Percentiles rank a stretch among this genome's conserved stretches.
Evolutionary conservation across 768 basidiomycete species (phyloP).

Genomic region (Boletellus ananiceps): DNA sequence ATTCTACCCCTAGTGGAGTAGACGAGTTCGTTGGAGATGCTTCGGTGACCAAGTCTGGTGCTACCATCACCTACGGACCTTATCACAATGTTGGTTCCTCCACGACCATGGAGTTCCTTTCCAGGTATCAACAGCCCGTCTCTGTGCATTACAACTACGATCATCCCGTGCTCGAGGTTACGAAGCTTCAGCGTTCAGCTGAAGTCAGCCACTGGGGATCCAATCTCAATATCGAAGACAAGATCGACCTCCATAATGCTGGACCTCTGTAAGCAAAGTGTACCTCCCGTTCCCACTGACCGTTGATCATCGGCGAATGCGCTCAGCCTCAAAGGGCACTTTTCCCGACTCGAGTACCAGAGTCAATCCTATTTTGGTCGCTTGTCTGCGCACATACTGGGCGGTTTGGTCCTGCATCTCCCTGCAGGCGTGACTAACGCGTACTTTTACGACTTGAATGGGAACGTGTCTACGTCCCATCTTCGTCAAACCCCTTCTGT

Average conservation of each 20-base stretch:
- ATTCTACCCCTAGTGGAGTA: constrained; percentile 60
- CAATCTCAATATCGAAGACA: constrained; percentile 90
- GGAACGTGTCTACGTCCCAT: constrained; percentile 93
- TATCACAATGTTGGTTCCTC: constrained; percentile 72
- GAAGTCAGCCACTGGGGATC: constrained; percentile 98
- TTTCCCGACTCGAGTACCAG: constrained; percentile 88
- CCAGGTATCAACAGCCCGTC: constrained; percentile 59
- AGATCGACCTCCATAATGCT: constrained; percentile 79
- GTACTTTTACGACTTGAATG: constrained; percentile 89
- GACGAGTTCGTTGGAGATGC: constrained; percentile 57
- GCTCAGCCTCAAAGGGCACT: constrained; percentile 86
- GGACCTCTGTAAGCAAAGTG: constrained; percentile 71
- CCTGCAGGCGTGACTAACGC: constrained; percentile 77
- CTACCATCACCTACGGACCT: constrained; percentile 85
- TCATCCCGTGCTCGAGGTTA: constrained; percentile 76
- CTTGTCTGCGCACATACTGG: constrained; percentile 64
- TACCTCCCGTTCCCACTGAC: not conserved
- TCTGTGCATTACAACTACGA: constrained; percentile 78
- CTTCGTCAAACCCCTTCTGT: constrained; percentile 67
- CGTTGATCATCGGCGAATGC: not conserved
- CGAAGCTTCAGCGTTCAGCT: constrained; percentile 64
- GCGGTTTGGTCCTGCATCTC: constrained; percentile 71
- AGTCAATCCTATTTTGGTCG: constrained; percentile 65
- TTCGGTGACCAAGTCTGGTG: constrained; percentile 66
- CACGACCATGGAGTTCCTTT: constrained; percentile 49